A percentile compares a stretch with the other conserved stretches of the same genome.
phyloP scores from a whole-genome alignment of 805 yeast genomes.

The Yamadazyma nakazawae region DNA sequence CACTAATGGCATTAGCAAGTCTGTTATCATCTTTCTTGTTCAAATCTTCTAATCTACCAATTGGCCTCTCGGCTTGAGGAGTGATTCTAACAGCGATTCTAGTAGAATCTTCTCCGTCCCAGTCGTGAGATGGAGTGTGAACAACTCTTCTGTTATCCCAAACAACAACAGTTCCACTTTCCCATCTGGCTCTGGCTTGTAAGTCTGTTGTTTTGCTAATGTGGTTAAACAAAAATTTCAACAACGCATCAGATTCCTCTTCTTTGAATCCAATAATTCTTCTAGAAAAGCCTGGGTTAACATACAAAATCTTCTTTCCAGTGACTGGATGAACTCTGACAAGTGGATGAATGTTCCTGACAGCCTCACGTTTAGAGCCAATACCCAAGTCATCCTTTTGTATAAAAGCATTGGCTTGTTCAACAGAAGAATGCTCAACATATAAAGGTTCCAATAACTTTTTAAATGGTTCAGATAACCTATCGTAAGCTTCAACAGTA shows the following conservation, averaged over 20 bases:
- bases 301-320: constrained; percentile 33
- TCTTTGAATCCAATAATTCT: constrained; percentile 36
- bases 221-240: constrained; percentile 33
- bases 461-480: constrained; percentile 37
- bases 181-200: constrained; percentile 37
- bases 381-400: constrained; percentile 22
- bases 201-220: constrained; percentile 33
- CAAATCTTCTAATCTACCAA: constrained; percentile 33
- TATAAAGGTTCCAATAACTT: constrained; percentile 32
- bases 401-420: constrained; percentile 28
- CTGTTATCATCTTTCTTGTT: constrained; percentile 25
- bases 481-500: constrained; percentile 37
- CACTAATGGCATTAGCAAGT: constrained; percentile 5
- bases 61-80: constrained; percentile 40
- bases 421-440: constrained; percentile 35
- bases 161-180: constrained; percentile 34
- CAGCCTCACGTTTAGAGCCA: constrained; percentile 31
- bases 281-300: constrained; percentile 34
- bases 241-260: constrained; percentile 34
- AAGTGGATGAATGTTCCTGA: constrained; percentile 35
- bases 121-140: constrained; percentile 37
- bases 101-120: constrained; percentile 25
- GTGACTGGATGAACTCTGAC: constrained; percentile 40
- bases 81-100: constrained; percentile 38
- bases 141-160: constrained; percentile 40